Base-by-base conservation (phyloP, 2,329 filamentous ascomycete genomes). In the Microsporum ferrugineum region DNA sequence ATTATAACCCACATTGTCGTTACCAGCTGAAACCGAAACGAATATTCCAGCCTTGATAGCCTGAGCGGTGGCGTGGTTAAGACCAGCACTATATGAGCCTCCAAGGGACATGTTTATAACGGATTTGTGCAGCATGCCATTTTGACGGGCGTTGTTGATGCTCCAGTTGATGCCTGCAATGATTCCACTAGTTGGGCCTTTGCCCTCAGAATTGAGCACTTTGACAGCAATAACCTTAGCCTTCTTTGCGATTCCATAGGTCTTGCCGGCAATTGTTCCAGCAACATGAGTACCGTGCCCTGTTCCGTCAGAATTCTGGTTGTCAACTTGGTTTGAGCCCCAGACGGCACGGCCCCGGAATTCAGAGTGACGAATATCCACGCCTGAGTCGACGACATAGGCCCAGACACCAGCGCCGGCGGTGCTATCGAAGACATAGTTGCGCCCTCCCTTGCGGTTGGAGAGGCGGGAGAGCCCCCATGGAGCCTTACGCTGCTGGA, bases 151-250 rank as follows among this genome's bases (percentile, higher is more conserved):
- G 60, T 72, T 66, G 39, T 70, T 70, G 61, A 66, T 69, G 49
- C 71, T 71, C 70, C 70, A 75, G 38, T 72, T 67, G 68, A 82
- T 80, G n/a, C 79, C 81, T 23, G 74, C 69, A 63, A 83, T 75
- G 63, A 80, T 78, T 64, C 75, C 73, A 31, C 73, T 71, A 55
- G 71, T 76, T 45, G 29, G 31, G 31, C 80, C 80, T 53, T 72
- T 72, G 53, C 77, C 76, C 8, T 76, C 68, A 17, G 71, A 71
- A 55, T 75, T 75, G n/a, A 80, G 73, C 62, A 72, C 79, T 69
- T 80, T 81, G 61, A 84, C 77, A 55, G 78, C 78, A 41, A 75
- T 64, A 14, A 76, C 60, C 23, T 64, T 70, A 38, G 72, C 68
- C 60, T 70, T 69, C 66, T 74, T 74, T n/a, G 73, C 69, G 60